Conservation (phyloP, 148 eudicot genomes). For the Camellia granthamiana region DNA sequence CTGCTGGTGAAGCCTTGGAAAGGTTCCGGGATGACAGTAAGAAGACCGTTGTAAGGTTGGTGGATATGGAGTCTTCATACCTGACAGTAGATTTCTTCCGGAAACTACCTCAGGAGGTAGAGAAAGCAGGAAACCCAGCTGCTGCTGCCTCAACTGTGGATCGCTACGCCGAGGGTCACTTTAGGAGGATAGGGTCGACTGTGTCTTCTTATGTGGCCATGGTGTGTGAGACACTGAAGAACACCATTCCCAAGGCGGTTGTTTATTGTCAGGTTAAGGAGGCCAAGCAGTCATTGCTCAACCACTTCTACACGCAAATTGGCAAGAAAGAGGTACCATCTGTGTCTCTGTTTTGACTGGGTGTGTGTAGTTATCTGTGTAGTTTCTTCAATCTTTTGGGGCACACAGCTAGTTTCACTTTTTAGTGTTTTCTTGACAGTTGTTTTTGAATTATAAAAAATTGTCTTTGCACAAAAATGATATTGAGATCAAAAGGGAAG, state of each 20-base stretch:
- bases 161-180: slow-evolving; percentile 57
- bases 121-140: slow-evolving; percentile 38
- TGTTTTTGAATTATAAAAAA: no score
- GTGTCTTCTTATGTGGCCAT: slow-evolving; percentile 71
- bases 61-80: slow-evolving; percentile 73
- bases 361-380: no score
- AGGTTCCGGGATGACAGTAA: slow-evolving; percentile 67
- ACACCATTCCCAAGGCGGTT: slow-evolving; percentile 77
- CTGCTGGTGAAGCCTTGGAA: slow-evolving; percentile 57
- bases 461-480: no score
- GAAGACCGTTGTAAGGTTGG: slow-evolving; percentile 60
- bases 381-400: no score
- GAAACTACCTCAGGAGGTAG: slow-evolving; percentile 63
- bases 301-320: slow-evolving; percentile 67
- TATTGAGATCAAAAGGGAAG: no score
- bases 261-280: slow-evolving; percentile 89
- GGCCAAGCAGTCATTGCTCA: slow-evolving; percentile 72
- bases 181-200: slow-evolving; percentile 69
- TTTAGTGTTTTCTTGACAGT: no score
- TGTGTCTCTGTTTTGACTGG: not conserved
- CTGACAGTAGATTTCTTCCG: slow-evolving; percentile 72
- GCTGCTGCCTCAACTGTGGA: slow-evolving; percentile 35
- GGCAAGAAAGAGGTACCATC: slow-evolving; percentile 73
- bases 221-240: slow-evolving; percentile 67
- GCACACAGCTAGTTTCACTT: no score